phyloP scores from a whole-genome alignment of 2,329 filamentous ascomycete genomes.

The Trichoderma sp. region DNA sequence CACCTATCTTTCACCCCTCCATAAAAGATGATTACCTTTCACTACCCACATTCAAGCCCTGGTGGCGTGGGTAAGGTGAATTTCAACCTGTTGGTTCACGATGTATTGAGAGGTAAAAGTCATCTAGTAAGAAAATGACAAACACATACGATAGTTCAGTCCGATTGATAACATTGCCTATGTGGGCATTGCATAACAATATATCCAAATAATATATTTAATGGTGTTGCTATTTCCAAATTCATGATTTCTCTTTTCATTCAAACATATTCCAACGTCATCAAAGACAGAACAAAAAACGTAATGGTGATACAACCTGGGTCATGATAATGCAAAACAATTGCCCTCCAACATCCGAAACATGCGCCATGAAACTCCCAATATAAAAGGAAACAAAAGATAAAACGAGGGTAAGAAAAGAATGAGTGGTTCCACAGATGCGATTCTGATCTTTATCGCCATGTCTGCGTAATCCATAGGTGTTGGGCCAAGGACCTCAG shows the following conservation, averaged over 20 bases:
- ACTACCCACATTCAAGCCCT: not conserved
- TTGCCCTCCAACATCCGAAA: not conserved
- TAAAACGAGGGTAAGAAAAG: not conserved
- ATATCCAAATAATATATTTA: not conserved
- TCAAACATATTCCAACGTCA: not conserved
- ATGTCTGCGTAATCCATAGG: not conserved
- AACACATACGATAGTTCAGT: not conserved
- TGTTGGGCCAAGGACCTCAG: not conserved
- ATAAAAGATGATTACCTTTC: not conserved
- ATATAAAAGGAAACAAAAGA: not conserved
- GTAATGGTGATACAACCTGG: not conserved
- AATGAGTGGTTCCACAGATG: not conserved
- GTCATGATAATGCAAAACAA: not conserved
- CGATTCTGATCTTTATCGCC: not conserved
- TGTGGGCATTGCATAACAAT: not conserved
- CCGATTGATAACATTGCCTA: not conserved
- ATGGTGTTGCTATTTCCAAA: not conserved
- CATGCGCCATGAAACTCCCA: slow-evolving; percentile 1
- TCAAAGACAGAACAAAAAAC: not conserved
- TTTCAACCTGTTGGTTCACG: not conserved
- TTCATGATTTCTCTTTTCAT: not conserved
- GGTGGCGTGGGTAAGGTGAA: not conserved
- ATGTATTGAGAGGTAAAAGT: not conserved
- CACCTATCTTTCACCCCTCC: not conserved
- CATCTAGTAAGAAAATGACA: not conserved